Evolutionary conservation across 2,329 filamentous ascomycete genomes (phyloP).

Genomic region (Beauveria varroae): DNA sequence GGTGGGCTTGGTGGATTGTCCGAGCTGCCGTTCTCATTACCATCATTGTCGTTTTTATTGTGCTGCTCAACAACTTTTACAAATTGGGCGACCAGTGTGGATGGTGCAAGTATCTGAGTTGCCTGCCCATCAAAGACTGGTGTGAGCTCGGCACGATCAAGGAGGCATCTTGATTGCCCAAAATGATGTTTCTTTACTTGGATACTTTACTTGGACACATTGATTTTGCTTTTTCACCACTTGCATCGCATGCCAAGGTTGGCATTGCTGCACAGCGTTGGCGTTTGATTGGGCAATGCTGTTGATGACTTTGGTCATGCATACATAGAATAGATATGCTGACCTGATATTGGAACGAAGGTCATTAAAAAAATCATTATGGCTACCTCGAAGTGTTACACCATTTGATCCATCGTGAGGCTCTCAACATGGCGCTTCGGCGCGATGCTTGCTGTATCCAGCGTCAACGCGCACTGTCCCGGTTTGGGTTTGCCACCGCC

Average conservation of each 20-base stretch:
- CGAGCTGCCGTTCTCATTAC: constrained; percentile 69
- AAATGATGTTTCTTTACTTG: constrained; percentile 7
- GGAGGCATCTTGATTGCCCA: not conserved
- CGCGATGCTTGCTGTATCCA: not conserved
- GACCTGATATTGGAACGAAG: not conserved
- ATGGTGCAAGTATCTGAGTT: constrained; percentile 96
- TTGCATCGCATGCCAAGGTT: not conserved
- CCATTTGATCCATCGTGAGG: not conserved
- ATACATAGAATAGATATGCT: not conserved
- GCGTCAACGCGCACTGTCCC: not conserved
- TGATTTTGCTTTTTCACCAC: constrained; percentile 10
- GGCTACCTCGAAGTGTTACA: not conserved
- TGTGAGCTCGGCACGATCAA: constrained; percentile 45
- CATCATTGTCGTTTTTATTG: constrained; percentile 78
- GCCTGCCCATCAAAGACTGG: constrained; percentile 66
- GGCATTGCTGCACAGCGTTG: constrained; percentile 24
- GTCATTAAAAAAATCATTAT: not conserved
- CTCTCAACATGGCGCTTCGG: too few species aligned
- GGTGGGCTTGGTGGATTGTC: constrained; percentile 97
- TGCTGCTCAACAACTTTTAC: constrained; percentile 90
- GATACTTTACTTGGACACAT: constrained; percentile 6
- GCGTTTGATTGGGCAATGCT: constrained; percentile 19
- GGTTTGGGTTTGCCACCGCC: not conserved
- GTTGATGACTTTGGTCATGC: not conserved
- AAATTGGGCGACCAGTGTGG: constrained; percentile 64